phyloP scores from a whole-genome alignment of 2,329 filamentous ascomycete genomes.

The Gaeumannomyces tritici region DNA sequence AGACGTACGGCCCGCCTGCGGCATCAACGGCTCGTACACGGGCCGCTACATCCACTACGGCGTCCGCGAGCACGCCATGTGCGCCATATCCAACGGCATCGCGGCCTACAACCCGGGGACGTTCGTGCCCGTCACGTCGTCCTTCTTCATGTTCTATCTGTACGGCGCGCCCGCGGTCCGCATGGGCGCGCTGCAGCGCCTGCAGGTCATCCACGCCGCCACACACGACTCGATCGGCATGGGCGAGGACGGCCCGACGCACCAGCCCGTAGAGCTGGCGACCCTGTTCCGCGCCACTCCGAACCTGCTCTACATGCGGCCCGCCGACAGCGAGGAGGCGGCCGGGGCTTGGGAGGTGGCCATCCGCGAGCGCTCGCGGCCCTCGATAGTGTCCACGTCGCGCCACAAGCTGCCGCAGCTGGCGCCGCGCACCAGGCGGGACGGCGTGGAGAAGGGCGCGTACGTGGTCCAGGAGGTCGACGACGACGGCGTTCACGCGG shows the following conservation, averaged over 20 bases:
- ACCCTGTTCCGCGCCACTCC: conserved; percentile 53
- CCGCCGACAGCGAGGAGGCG: conserved; percentile 47
- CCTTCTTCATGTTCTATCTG: conserved; percentile 56
- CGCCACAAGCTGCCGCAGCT: conserved; percentile 28
- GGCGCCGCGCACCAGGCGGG: conserved; percentile 18
- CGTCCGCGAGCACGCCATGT: conserved; percentile 52
- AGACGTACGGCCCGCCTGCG: conserved; percentile 11
- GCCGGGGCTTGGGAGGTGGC: conserved; percentile 42
- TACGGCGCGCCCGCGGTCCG: conserved; percentile 47
- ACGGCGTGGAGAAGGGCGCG: conserved; percentile 25
- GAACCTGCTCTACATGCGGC: conserved; percentile 50
- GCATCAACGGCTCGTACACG: conserved; percentile 24
- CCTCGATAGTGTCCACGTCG: conserved; percentile 32
- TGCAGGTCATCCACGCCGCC: conserved; percentile 48
- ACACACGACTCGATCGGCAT: conserved; percentile 53
- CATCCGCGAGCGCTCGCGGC: conserved; percentile 20
- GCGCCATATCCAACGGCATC: conserved; percentile 44
- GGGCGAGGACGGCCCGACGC: conserved; percentile 52
- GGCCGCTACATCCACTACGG: conserved; percentile 50
- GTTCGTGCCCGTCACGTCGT: conserved; percentile 46
- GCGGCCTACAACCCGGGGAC: conserved; percentile 46
- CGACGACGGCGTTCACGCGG: conserved; percentile 19
- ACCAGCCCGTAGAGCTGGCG: conserved; percentile 50
- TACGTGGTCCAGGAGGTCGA: conserved; percentile 29
- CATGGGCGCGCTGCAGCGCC: conserved; percentile 47